Evolutionary conservation across 2,329 filamentous ascomycete species (phyloP).

Genomic region (Pseudogymnoascus sp.): DNA sequence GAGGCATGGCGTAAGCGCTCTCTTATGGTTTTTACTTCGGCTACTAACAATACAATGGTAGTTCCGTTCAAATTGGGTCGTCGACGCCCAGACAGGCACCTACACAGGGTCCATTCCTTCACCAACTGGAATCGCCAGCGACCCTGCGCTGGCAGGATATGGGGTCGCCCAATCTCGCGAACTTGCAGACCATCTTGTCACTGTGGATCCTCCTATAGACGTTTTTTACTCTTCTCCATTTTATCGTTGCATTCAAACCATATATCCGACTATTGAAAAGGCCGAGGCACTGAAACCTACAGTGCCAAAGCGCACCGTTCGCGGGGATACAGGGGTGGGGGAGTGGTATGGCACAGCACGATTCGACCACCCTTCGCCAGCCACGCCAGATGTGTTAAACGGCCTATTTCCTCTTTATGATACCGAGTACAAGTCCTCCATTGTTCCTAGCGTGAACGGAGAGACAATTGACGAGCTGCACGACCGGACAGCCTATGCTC

Average conservation of each 20-base stretch:
- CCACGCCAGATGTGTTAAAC: constrained; percentile 54
- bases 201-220: constrained; percentile 60
- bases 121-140: constrained; percentile 80
- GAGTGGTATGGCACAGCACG: constrained; percentile 89
- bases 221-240: constrained; percentile 78
- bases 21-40: background rate
- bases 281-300: constrained; percentile 29
- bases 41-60: constrained; percentile 31
- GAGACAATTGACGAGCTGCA: constrained; percentile 77
- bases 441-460: constrained; percentile 64
- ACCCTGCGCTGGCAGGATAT: constrained; percentile 80
- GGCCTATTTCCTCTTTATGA: constrained; percentile 55
- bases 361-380: constrained; percentile 78
- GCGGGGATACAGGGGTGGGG: constrained; percentile 53
- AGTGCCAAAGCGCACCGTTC: constrained; percentile 34
- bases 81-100: constrained; percentile 70
- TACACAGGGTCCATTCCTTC: constrained; percentile 69
- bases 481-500: constrained; percentile 63
- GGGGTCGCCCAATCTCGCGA: constrained; percentile 78
- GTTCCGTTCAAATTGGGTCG: constrained; percentile 88
- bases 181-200: constrained; percentile 59
- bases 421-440: constrained; percentile 55
- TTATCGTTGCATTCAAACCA: constrained; percentile 81
- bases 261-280: constrained; percentile 58
- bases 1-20: constrained; percentile 61